Conservation (phyloP, 2,329 filamentous ascomycete genomes). For the Xylaria polymorpha region DNA sequence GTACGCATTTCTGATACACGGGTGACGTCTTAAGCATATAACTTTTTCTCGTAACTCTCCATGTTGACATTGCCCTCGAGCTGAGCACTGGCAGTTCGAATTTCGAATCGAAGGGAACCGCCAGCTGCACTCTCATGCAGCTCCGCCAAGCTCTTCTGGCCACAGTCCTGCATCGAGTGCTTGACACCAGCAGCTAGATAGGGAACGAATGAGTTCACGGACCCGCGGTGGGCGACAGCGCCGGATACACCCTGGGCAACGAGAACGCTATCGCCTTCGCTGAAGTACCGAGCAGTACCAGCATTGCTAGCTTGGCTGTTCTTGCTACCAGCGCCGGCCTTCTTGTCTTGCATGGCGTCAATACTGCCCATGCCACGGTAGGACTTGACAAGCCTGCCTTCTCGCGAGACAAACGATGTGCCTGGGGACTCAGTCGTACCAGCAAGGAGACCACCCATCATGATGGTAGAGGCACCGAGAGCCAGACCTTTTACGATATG, state of each 20-base stretch:
- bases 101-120: conserved; percentile 88
- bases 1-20: conserved; percentile 22
- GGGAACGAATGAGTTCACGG: conserved; percentile 93
- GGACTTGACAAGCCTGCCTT: conserved; percentile 98
- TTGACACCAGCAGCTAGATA: conserved; percentile 96
- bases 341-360: conserved; percentile 99
- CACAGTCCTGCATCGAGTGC: conserved; percentile 97
- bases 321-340: conserved; percentile 80
- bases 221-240: conserved; percentile 82
- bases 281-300: conserved; percentile 97
- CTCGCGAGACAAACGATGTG: conserved; percentile 93
- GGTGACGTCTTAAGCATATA: conserved; percentile 76
- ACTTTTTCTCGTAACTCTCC: conserved; percentile 99
- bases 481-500: conserved; percentile 99
- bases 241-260: conserved; percentile 97
- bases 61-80: conserved; percentile 98
- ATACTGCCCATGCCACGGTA: conserved; percentile 99
- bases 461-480: conserved; percentile 92
- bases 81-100: conserved; percentile 93
- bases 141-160: conserved; percentile 80
- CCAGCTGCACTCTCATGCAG: conserved; percentile 80
- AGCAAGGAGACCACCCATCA: conserved; percentile 98
- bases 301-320: conserved; percentile 87
- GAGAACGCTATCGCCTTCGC: conserved; percentile 91
- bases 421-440: conserved; percentile 98